Evolutionary conservation across 371 early-diverging fungal species (phyloP).

Genomic region (Catenaria anguillulae): DNA sequence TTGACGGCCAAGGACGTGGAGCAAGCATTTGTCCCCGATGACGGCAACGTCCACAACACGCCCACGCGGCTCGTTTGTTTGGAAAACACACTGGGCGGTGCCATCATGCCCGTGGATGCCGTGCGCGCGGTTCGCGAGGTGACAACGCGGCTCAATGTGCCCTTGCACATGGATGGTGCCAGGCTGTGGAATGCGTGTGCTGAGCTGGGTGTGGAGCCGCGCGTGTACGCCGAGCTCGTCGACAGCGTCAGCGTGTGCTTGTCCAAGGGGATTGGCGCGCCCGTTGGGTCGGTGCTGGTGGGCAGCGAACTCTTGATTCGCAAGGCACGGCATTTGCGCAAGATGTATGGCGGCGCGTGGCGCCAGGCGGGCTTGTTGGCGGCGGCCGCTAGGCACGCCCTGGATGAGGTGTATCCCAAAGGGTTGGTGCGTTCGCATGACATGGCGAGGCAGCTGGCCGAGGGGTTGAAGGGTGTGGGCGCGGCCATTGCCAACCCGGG

Average conservation of each 20-base stretch:
- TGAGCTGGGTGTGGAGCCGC: conserved; percentile 47
- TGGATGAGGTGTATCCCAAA: conserved; percentile 32
- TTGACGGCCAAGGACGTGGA: conserved; percentile 55
- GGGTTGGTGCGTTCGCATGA: conserved; percentile 46
- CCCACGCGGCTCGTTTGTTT: conserved; percentile 70
- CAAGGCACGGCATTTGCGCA: conserved; percentile 67
- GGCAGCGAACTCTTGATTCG: conserved; percentile 47
- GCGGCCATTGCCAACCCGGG: conserved; percentile 31
- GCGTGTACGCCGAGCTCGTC: conserved; percentile 52
- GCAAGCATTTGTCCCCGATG: conserved; percentile 18
- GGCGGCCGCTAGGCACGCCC: conserved; percentile 58
- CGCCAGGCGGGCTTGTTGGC: conserved; percentile 61
- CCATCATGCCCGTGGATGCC: conserved; percentile 59
- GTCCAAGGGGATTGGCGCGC: conserved; percentile 77
- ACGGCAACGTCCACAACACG: conserved; percentile 42
- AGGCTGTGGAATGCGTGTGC: conserved; percentile 80
- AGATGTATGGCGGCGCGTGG: conserved; percentile 24
- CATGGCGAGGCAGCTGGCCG: conserved; percentile 45
- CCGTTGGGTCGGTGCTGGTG: conserved; percentile 76
- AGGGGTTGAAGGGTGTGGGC: conserved; percentile 42
- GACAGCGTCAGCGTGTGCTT: conserved; percentile 75
- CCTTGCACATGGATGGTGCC: conserved; percentile 80
- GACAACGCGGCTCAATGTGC: conserved; percentile 30
- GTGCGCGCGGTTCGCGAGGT: conserved; percentile 20
- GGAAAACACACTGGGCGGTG: conserved; percentile 80